Percentiles rank a stretch among this genome's conserved stretches.
These are phyloP conservation scores for Leucocoprinus leucothites DNA, from an alignment of 768 basidiomycete species.

Conservation along the genomic window DNA sequence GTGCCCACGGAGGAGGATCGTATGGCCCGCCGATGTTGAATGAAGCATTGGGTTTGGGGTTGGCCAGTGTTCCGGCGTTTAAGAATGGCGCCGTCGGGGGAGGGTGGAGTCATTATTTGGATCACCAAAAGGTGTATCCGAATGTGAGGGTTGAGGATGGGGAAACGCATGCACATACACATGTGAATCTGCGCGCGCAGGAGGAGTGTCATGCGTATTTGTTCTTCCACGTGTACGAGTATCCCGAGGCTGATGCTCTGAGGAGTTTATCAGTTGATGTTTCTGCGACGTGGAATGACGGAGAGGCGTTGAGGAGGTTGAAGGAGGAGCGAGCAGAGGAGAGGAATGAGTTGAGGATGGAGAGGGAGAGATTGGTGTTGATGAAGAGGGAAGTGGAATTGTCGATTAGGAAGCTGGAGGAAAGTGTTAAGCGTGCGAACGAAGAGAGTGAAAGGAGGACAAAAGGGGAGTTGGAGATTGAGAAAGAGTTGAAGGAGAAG, in stretches of 20 bases:
- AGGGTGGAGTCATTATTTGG: slow-evolving; percentile 8
- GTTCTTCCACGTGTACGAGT: slow-evolving; percentile 12
- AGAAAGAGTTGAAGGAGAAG: not conserved
- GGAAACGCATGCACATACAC: not conserved
- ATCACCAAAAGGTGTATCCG: slow-evolving; percentile 7
- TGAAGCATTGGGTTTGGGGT: slow-evolving; percentile 3
- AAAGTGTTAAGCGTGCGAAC: not conserved
- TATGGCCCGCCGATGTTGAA: slow-evolving; percentile 12
- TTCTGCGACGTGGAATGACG: slow-evolving; percentile 10
- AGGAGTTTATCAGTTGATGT: slow-evolving; percentile 9
- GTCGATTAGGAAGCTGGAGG: slow-evolving; percentile 3
- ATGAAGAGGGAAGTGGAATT: slow-evolving; percentile 8
- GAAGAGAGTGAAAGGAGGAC: not conserved
- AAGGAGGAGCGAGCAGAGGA: slow-evolving; percentile 4
- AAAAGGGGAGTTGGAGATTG: not conserved
- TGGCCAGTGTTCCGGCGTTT: slow-evolving; percentile 7
- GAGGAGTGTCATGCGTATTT: slow-evolving; percentile 2
- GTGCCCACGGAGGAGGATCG: not conserved
- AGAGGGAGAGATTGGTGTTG: slow-evolving; percentile 3
- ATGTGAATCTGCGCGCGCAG: not conserved
- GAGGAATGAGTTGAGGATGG: not conserved
- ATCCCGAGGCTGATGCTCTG: slow-evolving; percentile 4
- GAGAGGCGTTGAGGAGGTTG: not conserved
- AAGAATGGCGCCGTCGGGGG: not conserved
- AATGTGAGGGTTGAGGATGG: slow-evolving; percentile 4